Base-by-base conservation (phyloP, 495 filamentous ascomycete species). In the Trichoderma asperelloides region DNA sequence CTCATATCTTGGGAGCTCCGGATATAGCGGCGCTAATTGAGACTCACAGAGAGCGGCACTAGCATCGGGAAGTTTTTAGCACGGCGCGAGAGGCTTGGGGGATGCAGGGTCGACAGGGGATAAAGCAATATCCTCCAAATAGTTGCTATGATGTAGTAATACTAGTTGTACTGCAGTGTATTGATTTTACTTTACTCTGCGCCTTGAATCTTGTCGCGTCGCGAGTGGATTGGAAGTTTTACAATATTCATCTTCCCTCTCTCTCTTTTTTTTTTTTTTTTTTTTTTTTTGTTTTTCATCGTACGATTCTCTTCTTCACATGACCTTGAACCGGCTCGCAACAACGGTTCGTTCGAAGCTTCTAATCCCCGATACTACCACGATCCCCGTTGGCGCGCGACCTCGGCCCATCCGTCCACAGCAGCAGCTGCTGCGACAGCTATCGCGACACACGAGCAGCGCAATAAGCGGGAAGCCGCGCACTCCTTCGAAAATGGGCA, bases 401-500 rank as follows among this genome's bases (percentile, higher is more conserved):
- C 33, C n/a, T n/a, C n/a, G n/a, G n/a, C n/a, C n/a, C n/a, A n/a
- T n/a, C n/a, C n/a, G n/a, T n/a, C n/a, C n/a, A n/a, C n/a, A n/a
- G n/a, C n/a, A n/a, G n/a, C n/a, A n/a, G n/a, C n/a, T 7, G 5
- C 9, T 37, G 33, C 33, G 33, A 37, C 33, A 37, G 4, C n/a
- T 68, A 65, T 64, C 45, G 21, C 64, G 37, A 40, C 23, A 49
- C 30, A 66, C 27, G 25, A 62, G 49, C 67, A 25, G 65, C 47
- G 40, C 40, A 57, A 1, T 55, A 25, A 28, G 30, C 37, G n/a
- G 33, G 62, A 67, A 64, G 66, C 69, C 72, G 70, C 70, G 69
- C 70, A 71, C 74, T 69, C 67, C 51, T 62, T 67, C 37, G 65
- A 78, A 68, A 28, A 85, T 80, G 77, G 89, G 90, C 81, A 80